phyloP scores from a whole-genome alignment of 345 rosid genomes.

The Eucalyptus tenuipes region DNA sequence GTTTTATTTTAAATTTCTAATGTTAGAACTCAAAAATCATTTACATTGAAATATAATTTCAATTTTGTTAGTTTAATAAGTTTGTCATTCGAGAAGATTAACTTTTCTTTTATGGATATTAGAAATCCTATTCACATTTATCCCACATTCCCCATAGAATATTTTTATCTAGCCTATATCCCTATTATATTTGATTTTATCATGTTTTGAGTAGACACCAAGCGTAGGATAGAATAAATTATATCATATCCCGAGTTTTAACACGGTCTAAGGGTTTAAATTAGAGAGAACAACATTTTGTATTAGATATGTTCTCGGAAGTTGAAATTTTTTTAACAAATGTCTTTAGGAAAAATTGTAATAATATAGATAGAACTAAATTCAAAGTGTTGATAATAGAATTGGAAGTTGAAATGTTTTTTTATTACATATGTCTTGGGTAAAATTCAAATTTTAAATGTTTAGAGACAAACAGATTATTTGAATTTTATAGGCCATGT shows the following conservation, averaged over 20 bases:
- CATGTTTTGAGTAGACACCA: fast-evolving
- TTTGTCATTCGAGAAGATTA: fast-evolving
- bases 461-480: background rate
- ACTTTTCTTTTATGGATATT: no score
- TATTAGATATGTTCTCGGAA: background rate
- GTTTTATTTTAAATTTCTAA: no score
- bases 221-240: fast-evolving
- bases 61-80: no score
- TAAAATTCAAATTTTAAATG: background rate
- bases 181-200: no score
- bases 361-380: background rate
- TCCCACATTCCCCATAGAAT: no score
- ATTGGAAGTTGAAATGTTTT: background rate
- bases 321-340: background rate
- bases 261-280: background rate
- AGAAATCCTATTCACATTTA: no score
- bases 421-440: background rate
- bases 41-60: no score
- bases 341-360: background rate
- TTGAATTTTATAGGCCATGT: background rate
- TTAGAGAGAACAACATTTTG: background rate
- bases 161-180: no score
- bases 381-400: background rate
- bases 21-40: no score
- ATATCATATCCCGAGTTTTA: no score